Evolutionary conservation across 805 yeast species (phyloP), one percentile per base, ranked within the genome.

Genomic region (Candida oleophila): DNA sequence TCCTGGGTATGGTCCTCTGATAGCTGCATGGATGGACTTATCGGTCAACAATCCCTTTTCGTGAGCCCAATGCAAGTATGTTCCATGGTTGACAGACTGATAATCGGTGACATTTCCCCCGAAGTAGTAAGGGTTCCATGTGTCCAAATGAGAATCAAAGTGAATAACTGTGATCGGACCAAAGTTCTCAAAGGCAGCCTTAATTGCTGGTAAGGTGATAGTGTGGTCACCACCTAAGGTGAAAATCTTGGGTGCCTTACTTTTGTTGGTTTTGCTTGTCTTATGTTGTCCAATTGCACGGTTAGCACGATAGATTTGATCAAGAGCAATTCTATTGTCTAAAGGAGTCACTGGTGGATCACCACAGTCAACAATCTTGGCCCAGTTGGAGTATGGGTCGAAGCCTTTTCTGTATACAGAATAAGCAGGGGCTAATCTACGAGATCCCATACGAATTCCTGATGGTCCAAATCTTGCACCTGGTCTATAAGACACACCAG

Each of bases 311-410:
- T 79, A 80, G 74, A 84, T 76, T 59, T 83, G 88, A 59, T 75
- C 68, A 53, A 84, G 66, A 0, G 89, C 89, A 44, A 84, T 65
- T 16, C 75, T 59, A 59, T 83, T 83, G 62, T 84, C 88, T 63
- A 84, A 76, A 7, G 89, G 88, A 2, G 85, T 77, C 55, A 83
- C 76, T 11, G 87, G 82, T 37, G 83, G 78, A 60, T 84, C 89
- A 22, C 84, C 83, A 61, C 89, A 84, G 62, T 84, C 89, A 4
- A 83, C 62, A 22, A 81, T 65, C 18, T 50, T 58, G 35, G 78
- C 77, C 73, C 77, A 71, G 33, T 63, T 50, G 8, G 56, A 50
- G 50, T 73, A 74, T 1, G 78, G 78, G 45, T 74, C 73, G 50
- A 65, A 64, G 9, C 73, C 77, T 14, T 39, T 30, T 25, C 35